Base-by-base conservation (phyloP, 2,329 filamentous ascomycete species). In the Talaromyces atroroseus region DNA sequence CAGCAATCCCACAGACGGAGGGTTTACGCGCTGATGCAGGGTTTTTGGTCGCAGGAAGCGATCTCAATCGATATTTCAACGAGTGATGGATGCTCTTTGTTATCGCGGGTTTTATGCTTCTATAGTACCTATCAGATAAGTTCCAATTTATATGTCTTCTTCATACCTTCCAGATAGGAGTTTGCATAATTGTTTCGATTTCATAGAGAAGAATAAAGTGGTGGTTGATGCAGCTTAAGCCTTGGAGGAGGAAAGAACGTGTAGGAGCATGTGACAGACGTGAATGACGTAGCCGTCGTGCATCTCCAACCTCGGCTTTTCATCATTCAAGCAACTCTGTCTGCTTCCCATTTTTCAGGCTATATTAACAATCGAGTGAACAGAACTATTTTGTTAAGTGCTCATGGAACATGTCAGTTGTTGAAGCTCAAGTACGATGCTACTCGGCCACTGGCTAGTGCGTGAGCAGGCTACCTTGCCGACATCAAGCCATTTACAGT, bases 41-140 rank as follows among this genome's bases (percentile, higher is more conserved):
- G 2, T 69, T 64, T 61, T 59, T 71, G 32, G 32, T 64, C 16
- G 54, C 59, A 64, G 62, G 20, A 54, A 60, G 54, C 59, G 66
- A 58, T 32, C 54, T 68, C 14, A 64, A 62, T 57, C 56, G 53
- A 23, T 58, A 52, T 45, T 64, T 62, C 26, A 45, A 46, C 26
- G 51, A 57, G 46, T 44, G 46, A 49, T 12, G 20, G 12, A n/a
- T n/a, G n/a, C n/a, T 8, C 29, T 26, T 24, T 44, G 29, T 10
- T 48, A 24, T 50, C 16, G 4, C n/a, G 16, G 4, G 5, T 18
- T 40, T 40, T 8, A 14, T 11, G 16, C 5, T 18, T 40, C n/a
- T n/a, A 21, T 44, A 18, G n/a, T 36, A 16, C 5, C 11, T 36
- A 36, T 36, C 12, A 36, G 32, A 14, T 36, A 36, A 16, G 8